Evolutionary conservation across 78 protist genomes (phyloP), one percentile per base, ranked within the genome.

Genomic region (Dictyostelium intermedium): DNA sequence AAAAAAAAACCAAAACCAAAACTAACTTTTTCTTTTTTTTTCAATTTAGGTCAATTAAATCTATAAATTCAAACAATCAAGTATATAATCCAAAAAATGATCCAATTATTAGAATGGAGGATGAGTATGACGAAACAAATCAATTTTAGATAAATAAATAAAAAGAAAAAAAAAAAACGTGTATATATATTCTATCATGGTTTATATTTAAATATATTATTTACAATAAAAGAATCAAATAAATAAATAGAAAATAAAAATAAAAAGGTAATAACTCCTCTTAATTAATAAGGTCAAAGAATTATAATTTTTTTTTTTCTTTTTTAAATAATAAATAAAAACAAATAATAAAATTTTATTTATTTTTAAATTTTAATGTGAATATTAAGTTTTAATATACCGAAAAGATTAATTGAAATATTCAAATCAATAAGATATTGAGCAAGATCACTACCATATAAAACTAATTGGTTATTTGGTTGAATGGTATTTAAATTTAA

Each of bases 61-160:
- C 35, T 69, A 89, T 89, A 32, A 76, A 61, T 20, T 50, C 94
- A 11, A 53, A 37, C 11, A 53, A 37, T 11, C 56, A 80, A 78
- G 66, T 56, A 4, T 56, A 56, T 56, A 80, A 41, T 70, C 87
- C 66, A 80, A 78, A 34, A 50, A 81, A 70, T 69, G 82, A 43
- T 70, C 94, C 94, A 37, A 87, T 87, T 20, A 50, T 87, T 18
- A 63, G 39, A 16, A 45, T 47, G 10, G 85, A 87, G 1, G 93
- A 87, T 63, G 85, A 76, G 45, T 79, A 87, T 63, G 82, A 69
- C 41, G 83, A 72, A 9, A 72, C 39, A 34, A 72, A 72, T 72
- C 79, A 77, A 77, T 77, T 77, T 41, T 77, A 77, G n/a, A n/a
- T n/a, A n/a, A n/a, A n/a, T n/a, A n/a, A n/a, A n/a, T n/a, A n/a